phyloP scores from a whole-genome alignment of 176 grass and related monocot genomes.

The Thalia dealbata region DNA sequence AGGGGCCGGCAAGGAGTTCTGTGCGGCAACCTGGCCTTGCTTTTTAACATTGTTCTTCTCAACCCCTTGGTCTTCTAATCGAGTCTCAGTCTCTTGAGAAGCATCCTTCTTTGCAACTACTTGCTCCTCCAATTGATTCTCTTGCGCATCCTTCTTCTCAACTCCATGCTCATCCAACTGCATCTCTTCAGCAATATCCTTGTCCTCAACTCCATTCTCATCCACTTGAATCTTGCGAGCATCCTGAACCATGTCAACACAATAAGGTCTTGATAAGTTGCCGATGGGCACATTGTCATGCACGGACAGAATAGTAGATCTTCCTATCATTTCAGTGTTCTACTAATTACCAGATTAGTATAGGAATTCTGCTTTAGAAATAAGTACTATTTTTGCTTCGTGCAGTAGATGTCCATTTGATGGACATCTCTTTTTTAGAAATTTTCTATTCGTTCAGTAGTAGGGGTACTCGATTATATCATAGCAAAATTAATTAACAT shows the following conservation, averaged over 20 bases:
- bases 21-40: background rate
- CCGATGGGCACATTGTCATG: no score
- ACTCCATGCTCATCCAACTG: slow-evolving; percentile 19
- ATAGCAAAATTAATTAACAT: no score
- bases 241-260: slow-evolving; percentile 20
- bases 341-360: no score
- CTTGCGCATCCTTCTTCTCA: slow-evolving; percentile 12
- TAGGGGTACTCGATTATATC: no score
- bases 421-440: no score
- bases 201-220: slow-evolving; percentile 10
- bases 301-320: no score
- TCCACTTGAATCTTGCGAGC: slow-evolving; percentile 6
- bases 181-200: slow-evolving; percentile 18
- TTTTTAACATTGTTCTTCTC: slow-evolving; percentile 14
- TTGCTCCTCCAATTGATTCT: background rate
- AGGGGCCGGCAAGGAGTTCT: slow-evolving; percentile 17
- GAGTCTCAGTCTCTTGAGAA: slow-evolving; percentile 2
- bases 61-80: slow-evolving; percentile 18
- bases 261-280: background rate
- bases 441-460: no score
- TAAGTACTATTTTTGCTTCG: no score
- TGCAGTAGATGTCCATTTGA: no score
- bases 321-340: no score
- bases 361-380: no score
- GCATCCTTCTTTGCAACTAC: slow-evolving; percentile 5